A percentile compares a stretch with the other conserved stretches of the same genome.
Conservation (phyloP, 768 basidiomycete genomes). For the Collybia mongolica region DNA sequence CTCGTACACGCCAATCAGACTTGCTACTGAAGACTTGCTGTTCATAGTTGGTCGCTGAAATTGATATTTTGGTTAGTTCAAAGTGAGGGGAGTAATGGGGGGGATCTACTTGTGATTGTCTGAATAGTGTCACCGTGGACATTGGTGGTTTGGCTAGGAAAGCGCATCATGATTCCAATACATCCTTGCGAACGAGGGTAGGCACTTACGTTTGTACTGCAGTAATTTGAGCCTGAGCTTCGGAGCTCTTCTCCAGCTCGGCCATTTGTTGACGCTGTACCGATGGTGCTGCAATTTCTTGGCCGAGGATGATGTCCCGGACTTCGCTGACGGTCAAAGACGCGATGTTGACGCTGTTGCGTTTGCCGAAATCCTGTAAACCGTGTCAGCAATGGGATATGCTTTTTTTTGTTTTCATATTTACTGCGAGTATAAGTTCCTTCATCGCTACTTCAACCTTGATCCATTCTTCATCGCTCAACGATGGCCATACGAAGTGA, state of each 20-base stretch:
- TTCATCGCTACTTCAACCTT: constrained; percentile 99
- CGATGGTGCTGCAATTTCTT: constrained; percentile 95
- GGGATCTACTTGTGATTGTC: constrained; percentile 76
- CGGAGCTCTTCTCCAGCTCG: constrained; percentile 94
- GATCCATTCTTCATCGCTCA: constrained; percentile 96
- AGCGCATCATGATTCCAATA: not conserved
- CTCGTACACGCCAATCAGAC: constrained; percentile 99
- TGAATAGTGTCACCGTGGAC: constrained; percentile 96
- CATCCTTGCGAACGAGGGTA: not conserved
- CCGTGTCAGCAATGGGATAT: constrained; percentile 2
- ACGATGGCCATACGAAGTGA: constrained; percentile 96
- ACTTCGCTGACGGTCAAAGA: constrained; percentile 96
- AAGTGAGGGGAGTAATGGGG: not conserved
- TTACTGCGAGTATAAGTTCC: constrained; percentile 87
- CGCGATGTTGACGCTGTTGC: constrained; percentile 98
- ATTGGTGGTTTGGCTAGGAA: constrained; percentile 84
- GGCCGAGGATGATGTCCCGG: constrained; percentile 96
- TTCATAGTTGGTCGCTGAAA: constrained; percentile 89
- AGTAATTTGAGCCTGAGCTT: constrained; percentile 93
- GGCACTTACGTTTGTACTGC: constrained; percentile 80
- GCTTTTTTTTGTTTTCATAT: constrained; percentile 17
- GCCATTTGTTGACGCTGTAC: constrained; percentile 99
- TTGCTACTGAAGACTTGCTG: constrained; percentile 99
- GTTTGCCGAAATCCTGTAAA: constrained; percentile 90
- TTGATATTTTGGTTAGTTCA: constrained; percentile 1